A percentile compares a stretch with the other conserved stretches of the same genome.
Conservation (phyloP, 805 yeast genomes). For the Scheffersomyces coipomensis region DNA sequence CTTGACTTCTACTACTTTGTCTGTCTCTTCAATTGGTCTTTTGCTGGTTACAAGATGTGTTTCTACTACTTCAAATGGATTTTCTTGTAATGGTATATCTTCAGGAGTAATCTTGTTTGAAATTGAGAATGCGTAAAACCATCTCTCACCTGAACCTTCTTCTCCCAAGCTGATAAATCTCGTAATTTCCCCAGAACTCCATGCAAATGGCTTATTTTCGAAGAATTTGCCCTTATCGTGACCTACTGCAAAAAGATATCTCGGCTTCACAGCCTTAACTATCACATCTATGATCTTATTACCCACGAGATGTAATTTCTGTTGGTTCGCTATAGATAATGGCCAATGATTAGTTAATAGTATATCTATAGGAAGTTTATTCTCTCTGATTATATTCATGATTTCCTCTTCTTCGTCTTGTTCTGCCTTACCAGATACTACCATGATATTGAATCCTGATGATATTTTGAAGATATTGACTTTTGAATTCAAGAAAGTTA, state of each 20-base stretch:
- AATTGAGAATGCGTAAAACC: constrained; percentile 72
- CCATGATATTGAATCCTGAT: constrained; percentile 50
- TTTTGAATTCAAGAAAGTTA: constrained; percentile 33
- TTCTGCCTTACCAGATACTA: constrained; percentile 26
- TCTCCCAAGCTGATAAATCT: constrained; percentile 66
- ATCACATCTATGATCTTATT: constrained; percentile 44
- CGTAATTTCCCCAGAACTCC: constrained; percentile 50
- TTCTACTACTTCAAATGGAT: constrained; percentile 24
- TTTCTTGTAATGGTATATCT: constrained; percentile 10
- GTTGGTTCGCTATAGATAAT: constrained; percentile 40
- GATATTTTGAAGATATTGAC: constrained; percentile 31
- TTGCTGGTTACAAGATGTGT: constrained; percentile 4
- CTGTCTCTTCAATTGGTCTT: constrained; percentile 10
- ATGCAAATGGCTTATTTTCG: constrained; percentile 58
- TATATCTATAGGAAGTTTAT: constrained; percentile 43
- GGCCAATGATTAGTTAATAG: constrained; percentile 60
- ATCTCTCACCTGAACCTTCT: constrained; percentile 53
- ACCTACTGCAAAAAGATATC: constrained; percentile 67
- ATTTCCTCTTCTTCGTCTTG: constrained; percentile 6
- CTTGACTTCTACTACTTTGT: constrained; percentile 3
- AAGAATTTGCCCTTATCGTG: constrained; percentile 44
- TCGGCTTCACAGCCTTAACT: constrained; percentile 48
- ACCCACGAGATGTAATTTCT: constrained; percentile 44
- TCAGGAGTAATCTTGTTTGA: constrained; percentile 8
- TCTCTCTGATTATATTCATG: constrained; percentile 9